Evolutionary conservation across 1,284 basidiomycete genomes (phyloP).

Genomic region (Phellinidium pouzarii): DNA sequence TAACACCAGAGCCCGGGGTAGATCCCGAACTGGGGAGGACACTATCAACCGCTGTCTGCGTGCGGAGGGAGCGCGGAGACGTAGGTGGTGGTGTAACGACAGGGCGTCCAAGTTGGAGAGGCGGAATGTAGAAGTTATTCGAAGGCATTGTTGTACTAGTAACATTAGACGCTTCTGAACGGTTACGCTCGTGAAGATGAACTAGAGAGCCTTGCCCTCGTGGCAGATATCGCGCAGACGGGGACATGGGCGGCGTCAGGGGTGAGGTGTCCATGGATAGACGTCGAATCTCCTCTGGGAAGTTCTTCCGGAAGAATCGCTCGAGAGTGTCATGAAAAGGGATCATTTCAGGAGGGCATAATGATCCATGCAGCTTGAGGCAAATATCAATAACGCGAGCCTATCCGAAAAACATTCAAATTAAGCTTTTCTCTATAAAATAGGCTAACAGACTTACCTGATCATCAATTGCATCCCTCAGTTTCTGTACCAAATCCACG

Average conservation of each 20-base stretch:
- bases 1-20: conserved; percentile 23
- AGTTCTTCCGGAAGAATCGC: conserved; percentile 86
- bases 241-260: conserved; percentile 22
- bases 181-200: conserved; percentile 16
- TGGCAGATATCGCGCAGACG: conserved; percentile 33
- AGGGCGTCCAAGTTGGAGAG: conserved; percentile 32
- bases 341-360: conserved; percentile 83
- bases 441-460: conserved; percentile 46
- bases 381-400: conserved; percentile 78
- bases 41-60: conserved; percentile 21
- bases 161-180: conserved; percentile 25
- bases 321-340: conserved; percentile 89
- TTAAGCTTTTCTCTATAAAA: neutral
- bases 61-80: conserved; percentile 35
- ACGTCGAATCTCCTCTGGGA: conserved; percentile 78
- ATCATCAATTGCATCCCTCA: conserved; percentile 73
- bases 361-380: conserved; percentile 72
- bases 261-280: conserved; percentile 39
- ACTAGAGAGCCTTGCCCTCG: conserved; percentile 36
- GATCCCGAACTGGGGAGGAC: too few relatives aligned
- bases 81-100: conserved; percentile 36
- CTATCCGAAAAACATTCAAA: conserved; percentile 32
- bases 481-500: conserved; percentile 59
- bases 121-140: conserved; percentile 36
- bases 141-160: conserved; percentile 27